Evolutionary conservation across 2,329 filamentous ascomycete species (phyloP), one percentile per base, ranked within the genome.

Genomic region (Aspergillus chevalieri): DNA sequence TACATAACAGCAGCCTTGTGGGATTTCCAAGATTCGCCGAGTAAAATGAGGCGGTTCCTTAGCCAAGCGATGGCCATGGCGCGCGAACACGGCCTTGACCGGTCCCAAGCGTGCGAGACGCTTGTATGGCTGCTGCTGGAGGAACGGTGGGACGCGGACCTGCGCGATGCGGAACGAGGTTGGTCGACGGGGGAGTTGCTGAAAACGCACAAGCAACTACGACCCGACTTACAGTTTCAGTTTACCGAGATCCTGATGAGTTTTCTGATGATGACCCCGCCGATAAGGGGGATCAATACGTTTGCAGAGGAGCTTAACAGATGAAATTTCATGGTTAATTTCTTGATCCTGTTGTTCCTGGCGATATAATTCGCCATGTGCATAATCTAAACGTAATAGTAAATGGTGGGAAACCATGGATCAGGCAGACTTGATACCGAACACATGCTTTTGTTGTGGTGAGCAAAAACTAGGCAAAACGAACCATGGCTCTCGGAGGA

Each of bases 111-210:
- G 3, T 67, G 67, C 45, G 70, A 73, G 56, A 69, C 67, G 2
- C 63, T 73, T 12, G 46, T 70, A 14, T 73, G 67, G 65, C 51
- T 70, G n/a, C 54, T 73, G 4, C 49, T 73, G 12, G 66, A 70
- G 43, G 69, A 72, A 52, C 52, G 52, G 2, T 68, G 58, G 46
- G 62, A 67, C n/a, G 34, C 57, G 5, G 68, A 71, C 49, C 47
- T 73, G 47, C 65, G 58, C 47, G 63, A 69, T 22, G 54, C 65
- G 0, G 59, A 67, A 45, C 67, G 70, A 21, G 60, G 58, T 15
- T 72, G 69, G 68, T 64, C 60, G 7, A 66, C 65, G 1, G 66
- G 65, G 3, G 66, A 69, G 50, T 53, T 72, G 22, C 50, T 72
- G 30, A 60, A 58, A 38, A 62, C 60, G 21, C 65, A 69, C 43